Base-by-base conservation (phyloP, 2,329 filamentous ascomycete genomes). In the Aurifilum marmelostoma region DNA sequence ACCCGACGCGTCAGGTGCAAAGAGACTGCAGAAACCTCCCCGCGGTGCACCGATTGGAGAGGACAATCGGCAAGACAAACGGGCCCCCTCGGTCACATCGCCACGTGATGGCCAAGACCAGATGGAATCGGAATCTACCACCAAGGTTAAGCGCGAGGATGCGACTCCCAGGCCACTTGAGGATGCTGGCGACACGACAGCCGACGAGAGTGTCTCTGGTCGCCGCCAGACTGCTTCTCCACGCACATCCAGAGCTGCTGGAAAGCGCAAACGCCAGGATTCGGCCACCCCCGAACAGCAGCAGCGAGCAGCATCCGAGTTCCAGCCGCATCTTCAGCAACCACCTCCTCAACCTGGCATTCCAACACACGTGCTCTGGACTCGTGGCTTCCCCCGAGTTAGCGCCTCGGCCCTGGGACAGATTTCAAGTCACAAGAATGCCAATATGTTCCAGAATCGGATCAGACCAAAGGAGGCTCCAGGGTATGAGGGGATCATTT, bases 361-460 rank as follows among this genome's bases (percentile, higher is more conserved):
- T 24, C 87, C 88, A 29, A 88, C 87, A 11, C 87, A 92, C 68
- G 91, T 94, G 6, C 83, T 92, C 54, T 92, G 91, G 83, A 93
- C 92, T 18, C 89, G 92, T 62, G 90, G 91, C 62, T 91, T 95
- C 75, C 87, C 90, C 47, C 89, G 91, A 73, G 92, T 93, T 18
- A 91, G 89, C 41, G 87, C 87, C 4, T 90, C 90, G 5, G 89
- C 92, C 16, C 84, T 94, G 72, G 92, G 94, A 75, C 89, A 93
- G 74, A 92, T 94, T 69, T 88, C 89, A 32, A 91, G 89, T 66
- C 92, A 94, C 77, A 90, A 91, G 43, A 88, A 92, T 73, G 92
- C 91, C 60, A 93, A 92, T 73, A 92, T 93, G 79, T 95, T 95
- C 76, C 89, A 91, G 37, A 89, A 90, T 67, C 89, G 91, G 1